These are phyloP conservation scores for Xylona heveae DNA, from an alignment of 495 filamentous ascomycete genomes.

Conservation along the genomic window DNA sequence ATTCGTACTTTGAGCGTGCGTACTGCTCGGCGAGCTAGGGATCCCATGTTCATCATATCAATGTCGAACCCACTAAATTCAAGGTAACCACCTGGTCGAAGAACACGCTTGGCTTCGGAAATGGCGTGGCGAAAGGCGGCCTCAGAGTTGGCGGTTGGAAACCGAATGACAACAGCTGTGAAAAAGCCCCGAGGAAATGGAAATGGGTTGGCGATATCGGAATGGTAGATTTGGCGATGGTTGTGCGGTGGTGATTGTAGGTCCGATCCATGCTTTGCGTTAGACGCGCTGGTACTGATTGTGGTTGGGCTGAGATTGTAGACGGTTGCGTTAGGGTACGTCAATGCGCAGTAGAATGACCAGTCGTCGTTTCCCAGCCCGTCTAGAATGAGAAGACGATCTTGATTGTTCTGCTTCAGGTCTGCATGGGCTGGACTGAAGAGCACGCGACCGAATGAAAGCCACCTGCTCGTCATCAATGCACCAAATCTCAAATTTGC, in stretches of 20 bases:
- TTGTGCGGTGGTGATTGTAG: slow-evolving; percentile 45
- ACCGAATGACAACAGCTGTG: slow-evolving; percentile 67
- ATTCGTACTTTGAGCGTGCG: slow-evolving; percentile 59
- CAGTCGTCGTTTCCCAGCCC: slow-evolving; percentile 84
- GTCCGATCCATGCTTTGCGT: slow-evolving; percentile 13
- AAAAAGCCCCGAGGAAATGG: slow-evolving; percentile 82
- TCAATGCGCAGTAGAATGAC: slow-evolving; percentile 92
- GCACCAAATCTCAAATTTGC: slow-evolving; percentile 71
- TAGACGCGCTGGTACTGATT: slow-evolving; percentile 15
- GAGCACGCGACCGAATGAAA: slow-evolving; percentile 84
- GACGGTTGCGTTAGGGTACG: slow-evolving; percentile 66
- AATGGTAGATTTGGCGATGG: slow-evolving; percentile 65
- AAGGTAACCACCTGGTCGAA: slow-evolving; percentile 76
- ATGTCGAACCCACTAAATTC: slow-evolving; percentile 72
- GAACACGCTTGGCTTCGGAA: slow-evolving; percentile 73
- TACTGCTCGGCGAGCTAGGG: slow-evolving; percentile 50
- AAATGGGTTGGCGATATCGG: slow-evolving; percentile 43
- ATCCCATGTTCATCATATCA: slow-evolving; percentile 75
- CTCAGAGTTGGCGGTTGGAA: slow-evolving; percentile 58
- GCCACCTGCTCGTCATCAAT: slow-evolving; percentile 62
- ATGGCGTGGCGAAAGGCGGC: slow-evolving; percentile 56
- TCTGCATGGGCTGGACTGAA: slow-evolving; percentile 82
- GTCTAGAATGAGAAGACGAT: slow-evolving; percentile 68
- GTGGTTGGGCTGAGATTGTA: slow-evolving; percentile 55
- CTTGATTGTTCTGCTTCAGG: slow-evolving; percentile 30